Conservation (phyloP, 192 early-diverging fungal species). For the Paraglomus brasilianum region DNA sequence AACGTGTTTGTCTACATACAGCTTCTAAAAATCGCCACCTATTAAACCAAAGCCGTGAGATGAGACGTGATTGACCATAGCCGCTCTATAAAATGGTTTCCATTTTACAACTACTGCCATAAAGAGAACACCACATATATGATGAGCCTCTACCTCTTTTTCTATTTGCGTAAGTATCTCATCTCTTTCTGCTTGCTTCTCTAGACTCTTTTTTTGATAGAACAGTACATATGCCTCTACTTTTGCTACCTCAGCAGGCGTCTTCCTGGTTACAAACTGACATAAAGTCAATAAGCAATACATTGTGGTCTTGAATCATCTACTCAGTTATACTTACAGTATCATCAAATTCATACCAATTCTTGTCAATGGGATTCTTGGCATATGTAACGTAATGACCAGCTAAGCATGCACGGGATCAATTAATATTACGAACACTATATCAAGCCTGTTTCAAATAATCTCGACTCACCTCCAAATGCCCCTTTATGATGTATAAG, state of each 20-base stretch:
- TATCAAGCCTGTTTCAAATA: background rate
- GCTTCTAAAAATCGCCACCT: slow-evolving; percentile 36
- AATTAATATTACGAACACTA: background rate
- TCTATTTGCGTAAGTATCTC: slow-evolving; percentile 34
- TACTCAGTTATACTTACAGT: slow-evolving; percentile 33
- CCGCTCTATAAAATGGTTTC: background rate
- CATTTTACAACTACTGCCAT: background rate
- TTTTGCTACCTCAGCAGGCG: slow-evolving; percentile 37
- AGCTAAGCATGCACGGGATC: slow-evolving; percentile 16
- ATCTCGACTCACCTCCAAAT: slow-evolving; percentile 35
- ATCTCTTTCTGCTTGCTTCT: slow-evolving; percentile 36
- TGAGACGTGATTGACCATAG: slow-evolving; percentile 5
- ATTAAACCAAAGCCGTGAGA: slow-evolving; percentile 45
- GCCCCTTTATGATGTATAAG: slow-evolving; percentile 41
- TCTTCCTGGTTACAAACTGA: slow-evolving; percentile 43
- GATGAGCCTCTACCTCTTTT: background rate
- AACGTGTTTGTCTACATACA: background rate
- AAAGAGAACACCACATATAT: background rate
- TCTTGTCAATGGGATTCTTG: slow-evolving; percentile 36
- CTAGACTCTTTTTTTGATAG: slow-evolving; percentile 33
- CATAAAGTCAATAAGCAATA: background rate
- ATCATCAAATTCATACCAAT: slow-evolving; percentile 49
- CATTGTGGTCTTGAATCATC: background rate
- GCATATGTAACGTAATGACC: slow-evolving; percentile 46
- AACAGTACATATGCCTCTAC: slow-evolving; percentile 45